These are phyloP conservation scores for Collybia sp. DNA, from an alignment of 768 basidiomycete species.

Conservation along the genomic window DNA sequence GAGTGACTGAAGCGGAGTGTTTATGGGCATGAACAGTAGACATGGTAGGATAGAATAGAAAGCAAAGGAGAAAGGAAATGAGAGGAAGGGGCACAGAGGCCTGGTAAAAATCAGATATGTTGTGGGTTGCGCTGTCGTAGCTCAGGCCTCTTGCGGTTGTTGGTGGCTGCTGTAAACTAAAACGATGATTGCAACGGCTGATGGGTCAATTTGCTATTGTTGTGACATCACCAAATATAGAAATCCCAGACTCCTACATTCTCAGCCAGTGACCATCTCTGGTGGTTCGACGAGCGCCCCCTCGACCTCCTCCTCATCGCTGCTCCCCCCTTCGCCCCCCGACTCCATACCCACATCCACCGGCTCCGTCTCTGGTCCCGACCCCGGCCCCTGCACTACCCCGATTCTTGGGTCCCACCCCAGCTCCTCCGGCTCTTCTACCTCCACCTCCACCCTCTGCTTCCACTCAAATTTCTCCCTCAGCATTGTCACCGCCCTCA, in stretches of 20 bases:
- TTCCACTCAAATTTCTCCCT: constrained; percentile 82
- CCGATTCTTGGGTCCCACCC: constrained; percentile 59
- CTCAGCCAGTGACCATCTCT: constrained; percentile 16
- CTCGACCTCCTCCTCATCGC: constrained; percentile 24
- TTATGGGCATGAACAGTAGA: constrained; percentile 51
- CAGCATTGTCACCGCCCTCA: constrained; percentile 75
- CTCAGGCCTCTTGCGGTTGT: too few species aligned
- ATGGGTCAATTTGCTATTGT: background rate
- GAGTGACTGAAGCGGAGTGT: constrained; percentile 53
- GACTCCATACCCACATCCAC: constrained; percentile 21
- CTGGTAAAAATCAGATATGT: too few species aligned
- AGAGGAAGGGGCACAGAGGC: too few species aligned
- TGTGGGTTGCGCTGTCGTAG: too few species aligned
- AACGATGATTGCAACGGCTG: background rate
- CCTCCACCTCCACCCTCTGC: constrained; percentile 72
- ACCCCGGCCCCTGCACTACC: constrained; percentile 32
- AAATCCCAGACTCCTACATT: constrained; percentile 1
- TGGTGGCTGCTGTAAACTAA: too few species aligned
- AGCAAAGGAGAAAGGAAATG: too few species aligned
- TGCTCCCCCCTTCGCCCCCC: constrained; percentile 19
- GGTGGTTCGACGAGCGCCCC: constrained; percentile 23
- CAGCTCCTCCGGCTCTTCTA: constrained; percentile 75
- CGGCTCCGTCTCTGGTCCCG: constrained; percentile 9
- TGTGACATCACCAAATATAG: background rate
- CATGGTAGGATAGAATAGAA: constrained; percentile 26